These are phyloP conservation scores for Synchytrium microbalum DNA, from an alignment of 371 early-diverging fungal species.

Conservation along the genomic window DNA sequence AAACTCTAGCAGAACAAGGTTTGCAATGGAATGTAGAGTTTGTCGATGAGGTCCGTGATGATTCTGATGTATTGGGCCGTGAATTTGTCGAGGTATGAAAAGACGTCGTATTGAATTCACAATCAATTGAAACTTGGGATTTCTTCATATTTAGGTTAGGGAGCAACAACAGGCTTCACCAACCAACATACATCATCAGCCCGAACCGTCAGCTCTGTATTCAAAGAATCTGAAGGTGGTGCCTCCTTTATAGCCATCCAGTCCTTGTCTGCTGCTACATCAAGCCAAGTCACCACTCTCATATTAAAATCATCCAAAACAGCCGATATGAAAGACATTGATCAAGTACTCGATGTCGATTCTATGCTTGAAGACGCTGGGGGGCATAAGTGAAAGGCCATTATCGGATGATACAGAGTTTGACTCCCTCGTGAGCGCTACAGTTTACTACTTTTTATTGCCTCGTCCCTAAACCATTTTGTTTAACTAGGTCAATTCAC, in stretches of 20 bases:
- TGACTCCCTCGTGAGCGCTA: not conserved
- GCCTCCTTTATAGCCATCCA: not conserved
- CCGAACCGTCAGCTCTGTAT: no score
- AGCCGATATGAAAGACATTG: not conserved
- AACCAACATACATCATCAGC: no score
- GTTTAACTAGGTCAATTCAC: no score
- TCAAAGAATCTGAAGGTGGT: not conserved
- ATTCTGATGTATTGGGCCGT: no score
- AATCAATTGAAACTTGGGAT: no score
- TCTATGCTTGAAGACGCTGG: not conserved
- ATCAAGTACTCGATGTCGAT: not conserved
- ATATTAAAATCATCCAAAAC: not conserved
- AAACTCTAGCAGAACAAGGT: no score
- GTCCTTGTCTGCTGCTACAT: not conserved
- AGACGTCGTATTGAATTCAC: no score
- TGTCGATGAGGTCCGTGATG: no score
- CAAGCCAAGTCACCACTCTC: not conserved
- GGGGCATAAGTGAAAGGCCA: not conserved
- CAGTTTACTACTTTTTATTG: not conserved
- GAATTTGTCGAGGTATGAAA: no score
- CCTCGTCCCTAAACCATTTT: not conserved
- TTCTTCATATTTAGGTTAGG: no score
- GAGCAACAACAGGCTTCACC: no score
- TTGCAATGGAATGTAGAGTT: no score
- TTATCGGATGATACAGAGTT: not conserved